Evolutionary conservation across 208 protist genomes (phyloP), one percentile per base, ranked within the genome.

Genomic region (Novymonas esmeraldas): DNA sequence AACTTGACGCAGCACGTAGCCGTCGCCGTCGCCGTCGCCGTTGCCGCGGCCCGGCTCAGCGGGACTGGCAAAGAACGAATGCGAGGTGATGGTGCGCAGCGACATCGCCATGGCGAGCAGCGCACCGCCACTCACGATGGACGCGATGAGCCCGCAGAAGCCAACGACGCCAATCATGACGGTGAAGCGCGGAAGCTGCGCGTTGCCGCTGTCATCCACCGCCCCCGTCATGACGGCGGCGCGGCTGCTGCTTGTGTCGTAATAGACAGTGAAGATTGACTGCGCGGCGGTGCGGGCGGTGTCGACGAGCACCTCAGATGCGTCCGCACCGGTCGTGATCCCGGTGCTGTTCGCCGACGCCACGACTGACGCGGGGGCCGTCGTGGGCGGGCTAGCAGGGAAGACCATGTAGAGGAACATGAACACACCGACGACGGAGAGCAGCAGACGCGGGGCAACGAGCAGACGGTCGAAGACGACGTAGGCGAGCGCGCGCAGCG

Each of bases 391-490:
- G 5, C 49, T 44, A 22, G 54, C 48, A 18, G 79, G 69, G 31
- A 85, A 80, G 6, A 76, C 45, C 58, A 79, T 66, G 61, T 58
- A 57, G 52, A 73, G 22, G 62, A 79, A 70, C 34, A 81, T 64
- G 18, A 81, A 54, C 41, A 85, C 58, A 26, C 62, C 44, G 36
- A 81, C 55, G 13, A 54, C 64, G 10, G 70, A 76, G 34, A 78
- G 48, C 29, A 80, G 34, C 57, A 81, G 44, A 29, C 73, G 66
- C 20, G 70, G 59, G 10, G 54, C 39, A 34, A 59, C 22, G 31
- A 79, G 49, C 29, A 68, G 51, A 16, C 18, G 24, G 50, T 72
- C 61, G 66, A 65, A 84, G 20, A 61, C 34, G 1, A 62, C 24
- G 70, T 78, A 84, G 16, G 68, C 56, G 31, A 68, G 45, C 33